Evolutionary conservation across 805 yeast species (phyloP), one percentile per base, ranked within the genome.

Genomic region (Candida ovalis): DNA sequence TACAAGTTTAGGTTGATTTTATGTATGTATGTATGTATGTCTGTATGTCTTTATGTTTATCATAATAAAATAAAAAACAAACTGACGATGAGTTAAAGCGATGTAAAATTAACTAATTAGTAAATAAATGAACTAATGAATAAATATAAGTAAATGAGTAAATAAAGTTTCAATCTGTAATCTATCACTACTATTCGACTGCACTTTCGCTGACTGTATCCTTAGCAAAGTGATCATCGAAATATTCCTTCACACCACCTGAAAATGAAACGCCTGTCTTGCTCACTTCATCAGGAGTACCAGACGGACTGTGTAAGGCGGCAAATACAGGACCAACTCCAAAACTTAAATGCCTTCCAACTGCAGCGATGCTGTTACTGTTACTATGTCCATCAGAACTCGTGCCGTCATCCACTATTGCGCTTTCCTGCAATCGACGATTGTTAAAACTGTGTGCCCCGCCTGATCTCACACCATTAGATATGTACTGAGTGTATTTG

Each of bases 1-100:
- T 66, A 73, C 60, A 70, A 74, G 53, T 33, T 19, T 59, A 24
- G 50, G 53, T 9, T 56, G 28, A 33, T n/a, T n/a, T n/a, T n/a
- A n/a, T n/a, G n/a, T n/a, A n/a, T n/a, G n/a, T n/a, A n/a, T n/a
- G n/a, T n/a, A n/a, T n/a, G n/a, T n/a, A n/a, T n/a, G n/a, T n/a
- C n/a, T n/a, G n/a, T n/a, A n/a, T n/a, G n/a, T n/a, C n/a, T n/a
- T n/a, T n/a, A n/a, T n/a, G n/a, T n/a, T n/a, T n/a, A n/a, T n/a
- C n/a, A n/a, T n/a, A n/a, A n/a, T n/a, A n/a, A n/a, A n/a, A n/a
- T n/a, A n/a, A n/a, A n/a, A n/a, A n/a, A n/a, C n/a, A n/a, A n/a
- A n/a, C n/a, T n/a, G n/a, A n/a, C n/a, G n/a, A n/a, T n/a, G n/a
- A n/a, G n/a, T n/a, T n/a, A n/a, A n/a, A n/a, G n/a, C n/a, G n/a